Evolutionary conservation across 2,329 filamentous ascomycete genomes (phyloP).

Genomic region (Phyllosticta citrichinensis): DNA sequence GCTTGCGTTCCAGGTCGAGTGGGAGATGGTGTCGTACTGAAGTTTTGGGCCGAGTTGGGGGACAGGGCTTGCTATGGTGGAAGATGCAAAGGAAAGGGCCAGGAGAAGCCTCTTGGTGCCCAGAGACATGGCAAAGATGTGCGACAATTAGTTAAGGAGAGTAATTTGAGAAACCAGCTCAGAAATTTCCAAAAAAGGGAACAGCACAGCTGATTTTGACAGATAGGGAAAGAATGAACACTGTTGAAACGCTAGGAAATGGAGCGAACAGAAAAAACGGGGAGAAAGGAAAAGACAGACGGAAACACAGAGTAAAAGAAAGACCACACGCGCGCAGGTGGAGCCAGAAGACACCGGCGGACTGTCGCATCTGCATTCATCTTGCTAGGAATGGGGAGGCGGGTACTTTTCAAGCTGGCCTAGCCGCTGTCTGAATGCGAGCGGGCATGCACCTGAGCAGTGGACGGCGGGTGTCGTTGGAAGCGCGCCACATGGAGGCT

Average conservation of each 20-base stretch:
- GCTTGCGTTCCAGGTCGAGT: neutral
- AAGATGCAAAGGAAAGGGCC: constrained; percentile 22
- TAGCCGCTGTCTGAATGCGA: constrained; percentile 29
- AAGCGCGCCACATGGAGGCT: neutral
- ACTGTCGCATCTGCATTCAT: neutral
- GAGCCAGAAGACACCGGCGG: neutral
- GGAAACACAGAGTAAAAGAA: constrained; percentile 13
- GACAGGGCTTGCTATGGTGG: constrained; percentile 24
- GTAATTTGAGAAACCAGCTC: constrained; percentile 15
- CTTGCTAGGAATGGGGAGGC: constrained; percentile 13
- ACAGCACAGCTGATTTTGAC: constrained; percentile 22
- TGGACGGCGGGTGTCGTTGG: neutral
- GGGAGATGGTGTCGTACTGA: constrained; percentile 17
- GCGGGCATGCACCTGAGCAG: neutral
- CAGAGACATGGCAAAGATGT: constrained; percentile 18
- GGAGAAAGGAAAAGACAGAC: constrained; percentile 18
- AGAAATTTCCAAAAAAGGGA: constrained; percentile 12
- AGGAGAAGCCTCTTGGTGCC: constrained; percentile 22
- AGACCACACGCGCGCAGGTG: neutral
- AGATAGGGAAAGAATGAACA: constrained; percentile 18
- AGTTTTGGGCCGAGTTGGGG: constrained; percentile 19
- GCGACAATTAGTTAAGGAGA: constrained; percentile 15
- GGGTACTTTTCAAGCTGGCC: constrained; percentile 26
- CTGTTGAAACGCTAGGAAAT: neutral
- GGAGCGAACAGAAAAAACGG: constrained; percentile 15